Percentiles rank a stretch among this genome's conserved stretches.
Evolutionary conservation across 192 early-diverging fungal genomes (phyloP).

Genomic region (Rhizoclosmatium sp.): DNA sequence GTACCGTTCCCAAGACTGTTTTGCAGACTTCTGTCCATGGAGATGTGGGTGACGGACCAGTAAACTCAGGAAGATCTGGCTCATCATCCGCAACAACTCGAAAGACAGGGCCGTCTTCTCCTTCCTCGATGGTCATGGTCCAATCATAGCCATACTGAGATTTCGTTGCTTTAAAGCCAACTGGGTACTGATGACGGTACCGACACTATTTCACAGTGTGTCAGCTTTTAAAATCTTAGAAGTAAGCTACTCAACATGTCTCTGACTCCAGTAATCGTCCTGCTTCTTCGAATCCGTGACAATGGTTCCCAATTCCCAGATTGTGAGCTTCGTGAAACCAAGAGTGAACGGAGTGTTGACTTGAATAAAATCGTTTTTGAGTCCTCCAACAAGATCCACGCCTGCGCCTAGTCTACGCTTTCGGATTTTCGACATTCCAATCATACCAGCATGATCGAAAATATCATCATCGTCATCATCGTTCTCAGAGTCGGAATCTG

Average conservation of each 20-base stretch:
- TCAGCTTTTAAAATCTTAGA: not conserved
- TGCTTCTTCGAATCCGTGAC: slow-evolving; percentile 14
- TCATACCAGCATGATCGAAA: slow-evolving; percentile 35
- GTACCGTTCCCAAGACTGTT: slow-evolving; percentile 29
- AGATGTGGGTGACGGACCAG: slow-evolving; percentile 29
- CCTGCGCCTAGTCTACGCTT: slow-evolving; percentile 23
- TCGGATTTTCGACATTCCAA: slow-evolving; percentile 36
- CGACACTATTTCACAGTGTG: slow-evolving; percentile 19
- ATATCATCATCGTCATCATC: slow-evolving; percentile 34
- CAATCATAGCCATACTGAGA: slow-evolving; percentile 39
- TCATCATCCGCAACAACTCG: slow-evolving; percentile 28
- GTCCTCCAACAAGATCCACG: slow-evolving; percentile 23
- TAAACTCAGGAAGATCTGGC: slow-evolving; percentile 29
- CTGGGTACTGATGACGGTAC: slow-evolving; percentile 41
- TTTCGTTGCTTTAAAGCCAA: slow-evolving; percentile 40
- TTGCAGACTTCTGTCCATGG: slow-evolving; percentile 42
- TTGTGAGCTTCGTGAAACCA: slow-evolving; percentile 31
- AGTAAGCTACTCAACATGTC: slow-evolving; percentile 1
- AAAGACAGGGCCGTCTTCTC: slow-evolving; percentile 35
- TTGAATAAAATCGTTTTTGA: slow-evolving; percentile 20
- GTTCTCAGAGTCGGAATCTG: slow-evolving; percentile 13
- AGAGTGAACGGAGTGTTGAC: slow-evolving; percentile 33
- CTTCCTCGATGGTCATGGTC: slow-evolving; percentile 43
- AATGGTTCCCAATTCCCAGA: slow-evolving; percentile 33
- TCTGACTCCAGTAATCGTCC: slow-evolving; percentile 38